Evolutionary conservation across 306 rosid genomes (phyloP).

Genomic region (Glycine soja): DNA sequence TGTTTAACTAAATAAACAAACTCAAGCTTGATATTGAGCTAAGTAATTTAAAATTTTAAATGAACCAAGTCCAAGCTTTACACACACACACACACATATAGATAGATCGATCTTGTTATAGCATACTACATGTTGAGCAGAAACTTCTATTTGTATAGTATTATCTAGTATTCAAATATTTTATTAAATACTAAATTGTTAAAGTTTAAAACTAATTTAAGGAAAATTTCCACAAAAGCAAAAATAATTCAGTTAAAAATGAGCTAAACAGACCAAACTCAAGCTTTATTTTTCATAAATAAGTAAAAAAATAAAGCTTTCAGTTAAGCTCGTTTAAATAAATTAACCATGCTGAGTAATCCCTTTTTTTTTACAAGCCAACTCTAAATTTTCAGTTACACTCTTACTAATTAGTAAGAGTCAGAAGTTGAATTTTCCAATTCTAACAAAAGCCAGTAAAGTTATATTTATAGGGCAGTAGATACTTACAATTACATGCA

Average conservation of each 20-base stretch:
- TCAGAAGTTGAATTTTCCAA: constrained; percentile 20
- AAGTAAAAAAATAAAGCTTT: not conserved
- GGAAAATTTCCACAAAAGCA: not conserved
- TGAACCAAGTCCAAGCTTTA: not conserved
- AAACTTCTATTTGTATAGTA: not conserved
- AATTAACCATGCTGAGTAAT: not conserved
- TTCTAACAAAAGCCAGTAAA: not conserved
- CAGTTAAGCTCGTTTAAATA: not conserved
- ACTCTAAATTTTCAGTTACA: not conserved
- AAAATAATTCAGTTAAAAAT: not conserved
- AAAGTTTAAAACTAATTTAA: not conserved
- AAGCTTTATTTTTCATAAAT: not conserved
- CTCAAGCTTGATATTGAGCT: not conserved
- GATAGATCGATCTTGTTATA: not conserved
- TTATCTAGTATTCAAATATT: not conserved
- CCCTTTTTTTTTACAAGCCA: not conserved
- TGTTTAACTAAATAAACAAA: not conserved
- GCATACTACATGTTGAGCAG: not conserved
- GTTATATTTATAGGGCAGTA: not conserved
- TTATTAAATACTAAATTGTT: not conserved
- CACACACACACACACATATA: too few species aligned
- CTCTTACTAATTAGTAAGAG: too few species aligned
- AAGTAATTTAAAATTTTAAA: not conserved
- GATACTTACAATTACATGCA: not conserved
- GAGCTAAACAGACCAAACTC: not conserved